These are phyloP conservation scores for Chlorella sp. DNA, from an alignment of 139 green algal genomes.

Conservation along the genomic window DNA sequence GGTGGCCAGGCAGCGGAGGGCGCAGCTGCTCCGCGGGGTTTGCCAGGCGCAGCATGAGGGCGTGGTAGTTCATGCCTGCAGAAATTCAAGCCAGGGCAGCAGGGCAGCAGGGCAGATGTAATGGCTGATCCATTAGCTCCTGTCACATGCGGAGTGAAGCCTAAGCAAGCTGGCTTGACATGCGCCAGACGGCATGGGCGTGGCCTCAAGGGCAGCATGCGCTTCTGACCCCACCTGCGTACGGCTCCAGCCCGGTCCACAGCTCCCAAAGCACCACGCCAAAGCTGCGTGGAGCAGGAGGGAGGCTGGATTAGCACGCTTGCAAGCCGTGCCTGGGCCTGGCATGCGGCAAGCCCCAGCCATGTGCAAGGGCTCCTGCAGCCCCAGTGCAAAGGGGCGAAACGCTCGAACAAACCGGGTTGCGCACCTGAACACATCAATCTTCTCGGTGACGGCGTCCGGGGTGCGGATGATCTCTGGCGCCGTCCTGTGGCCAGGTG, in stretches of 20 bases:
- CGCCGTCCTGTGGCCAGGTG: constrained; percentile 50
- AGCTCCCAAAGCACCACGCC: constrained; percentile 85
- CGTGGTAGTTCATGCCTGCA: constrained; percentile 78
- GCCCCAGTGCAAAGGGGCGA: background rate
- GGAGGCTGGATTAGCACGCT: too few species aligned
- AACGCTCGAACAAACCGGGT: background rate
- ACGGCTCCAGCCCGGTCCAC: constrained; percentile 56
- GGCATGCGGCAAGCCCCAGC: background rate
- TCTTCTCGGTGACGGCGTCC: constrained; percentile 62
- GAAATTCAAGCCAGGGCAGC: too few species aligned
- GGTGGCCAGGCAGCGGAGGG: constrained; percentile 61
- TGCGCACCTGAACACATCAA: constrained; percentile 8
- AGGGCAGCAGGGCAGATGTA: too few species aligned
- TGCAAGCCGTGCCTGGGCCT: too few species aligned
- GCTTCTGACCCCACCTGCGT: too few species aligned
- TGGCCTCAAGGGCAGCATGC: too few species aligned
- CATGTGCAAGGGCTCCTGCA: background rate
- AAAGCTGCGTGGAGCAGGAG: constrained; percentile 42
- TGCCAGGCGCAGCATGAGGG: constrained; percentile 78
- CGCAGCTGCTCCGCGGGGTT: constrained; percentile 48
- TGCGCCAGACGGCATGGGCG: too few species aligned
- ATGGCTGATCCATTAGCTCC: too few species aligned
- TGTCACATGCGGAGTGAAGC: too few species aligned
- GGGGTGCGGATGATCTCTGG: constrained; percentile 83
- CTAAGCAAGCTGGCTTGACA: too few species aligned